These are phyloP conservation scores for Stachybotrys chlorohalonatus DNA, from an alignment of 2,329 filamentous ascomycete species.

Conservation along the genomic window DNA sequence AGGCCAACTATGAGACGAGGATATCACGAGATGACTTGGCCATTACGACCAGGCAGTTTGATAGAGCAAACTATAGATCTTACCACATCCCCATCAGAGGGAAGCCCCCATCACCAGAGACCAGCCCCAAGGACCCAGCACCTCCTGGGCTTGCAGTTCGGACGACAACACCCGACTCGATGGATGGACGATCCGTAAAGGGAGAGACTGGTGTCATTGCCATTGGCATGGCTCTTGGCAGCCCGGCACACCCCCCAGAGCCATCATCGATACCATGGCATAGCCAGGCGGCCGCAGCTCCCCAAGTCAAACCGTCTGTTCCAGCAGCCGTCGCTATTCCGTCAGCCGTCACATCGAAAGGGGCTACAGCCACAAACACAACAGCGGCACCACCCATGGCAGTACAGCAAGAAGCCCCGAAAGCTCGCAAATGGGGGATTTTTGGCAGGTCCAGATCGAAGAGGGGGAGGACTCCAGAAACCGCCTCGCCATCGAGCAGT, in stretches of 20 bases:
- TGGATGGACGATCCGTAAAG: constrained; percentile 17
- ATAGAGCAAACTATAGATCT: constrained; percentile 23
- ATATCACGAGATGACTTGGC: constrained; percentile 35
- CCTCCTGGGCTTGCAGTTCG: constrained; percentile 19
- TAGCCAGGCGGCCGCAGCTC: not conserved
- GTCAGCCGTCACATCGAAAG: constrained; percentile 15
- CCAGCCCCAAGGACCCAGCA: constrained; percentile 23
- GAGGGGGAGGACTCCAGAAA: constrained; percentile 11
- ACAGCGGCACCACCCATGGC: not conserved
- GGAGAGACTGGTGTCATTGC: constrained; percentile 22
- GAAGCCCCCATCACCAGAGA: constrained; percentile 32
- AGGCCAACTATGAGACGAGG: constrained; percentile 25
- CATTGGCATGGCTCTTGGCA: constrained; percentile 70
- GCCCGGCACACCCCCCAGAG: constrained; percentile 41
- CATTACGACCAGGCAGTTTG: constrained; percentile 15
- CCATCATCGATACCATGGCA: not conserved
- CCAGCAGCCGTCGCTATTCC: constrained; percentile 6
- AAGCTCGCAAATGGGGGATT: constrained; percentile 49
- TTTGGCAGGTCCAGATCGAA: constrained; percentile 37
- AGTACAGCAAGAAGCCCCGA: constrained; percentile 24
- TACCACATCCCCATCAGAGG: constrained; percentile 32
- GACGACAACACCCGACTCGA: constrained; percentile 33
- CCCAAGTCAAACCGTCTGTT: not conserved
- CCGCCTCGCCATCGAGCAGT: constrained; percentile 7
- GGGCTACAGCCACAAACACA: constrained; percentile 6